Base-by-base conservation (phyloP, 208 protist genomes). In the Trypanosoma scelopori region DNA sequence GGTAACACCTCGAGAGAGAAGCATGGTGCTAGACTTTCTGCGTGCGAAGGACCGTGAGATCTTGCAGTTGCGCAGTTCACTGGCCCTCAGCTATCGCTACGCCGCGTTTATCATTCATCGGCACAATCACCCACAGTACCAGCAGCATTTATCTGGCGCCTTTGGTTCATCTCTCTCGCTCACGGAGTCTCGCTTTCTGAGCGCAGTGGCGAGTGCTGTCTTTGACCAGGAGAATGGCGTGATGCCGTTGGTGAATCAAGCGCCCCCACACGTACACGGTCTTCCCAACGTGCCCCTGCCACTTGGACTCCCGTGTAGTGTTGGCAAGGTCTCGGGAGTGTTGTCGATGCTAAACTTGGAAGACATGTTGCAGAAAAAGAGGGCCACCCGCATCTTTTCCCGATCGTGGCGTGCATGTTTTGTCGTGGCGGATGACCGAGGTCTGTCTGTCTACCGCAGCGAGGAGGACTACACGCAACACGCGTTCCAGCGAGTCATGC, bases 401-500 rank as follows among this genome's bases (percentile, higher is more conserved):
- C 55, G 69, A 1, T n/a, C 48, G 16, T 86, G 81, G 81, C 50
- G 27, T 5, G 46, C 62, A 1, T 71, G 68, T 51, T 86, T 79
- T 58, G 72, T 82, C 20, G 69, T 86, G 1, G 81, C 76, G 1
- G 81, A 86, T 57, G 73, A 86, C 41, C 58, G 62, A 25, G 72
- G 72, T 25, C 37, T 86, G 7, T 49, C 52, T 9, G 37, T 81
- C 3, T 86, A 69, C 58, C 70, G 65, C 12, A 69, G 32, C 12
- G 66, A 65, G 48, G 53, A 70, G n/a, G 81, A 79, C 52, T 82
- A 81, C 76, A 66, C 55, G 42, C 49, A 65, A 32, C 63, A 69
- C 61, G 71, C 76, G 6, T 78, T 65, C 37, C 67, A 82, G 42
- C 64, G 71, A 15, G 50, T 76, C 35, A 56, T 82, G 25, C 30